Evolutionary conservation across 2,329 filamentous ascomycete genomes (phyloP).

Genomic region (Penicillium sp.): DNA sequence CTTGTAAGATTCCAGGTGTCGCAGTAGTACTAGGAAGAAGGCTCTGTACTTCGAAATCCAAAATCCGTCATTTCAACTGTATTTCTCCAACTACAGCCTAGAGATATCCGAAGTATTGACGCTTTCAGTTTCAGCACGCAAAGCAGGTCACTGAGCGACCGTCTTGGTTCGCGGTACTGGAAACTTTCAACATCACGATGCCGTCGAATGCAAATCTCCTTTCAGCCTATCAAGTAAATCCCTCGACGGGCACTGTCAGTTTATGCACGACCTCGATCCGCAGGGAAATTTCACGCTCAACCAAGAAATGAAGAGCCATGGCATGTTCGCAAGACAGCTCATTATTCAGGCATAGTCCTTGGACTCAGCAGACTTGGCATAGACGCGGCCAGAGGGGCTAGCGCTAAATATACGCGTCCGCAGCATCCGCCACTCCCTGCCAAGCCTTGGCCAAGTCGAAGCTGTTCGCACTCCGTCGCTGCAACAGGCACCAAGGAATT

Average conservation of each 20-base stretch:
- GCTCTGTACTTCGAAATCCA: too few relatives aligned
- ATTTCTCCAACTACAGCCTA: too few relatives aligned
- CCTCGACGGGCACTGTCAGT: neutral
- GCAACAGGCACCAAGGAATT: neutral
- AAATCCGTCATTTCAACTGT: too few relatives aligned
- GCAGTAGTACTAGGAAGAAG: too few relatives aligned
- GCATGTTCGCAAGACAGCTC: neutral
- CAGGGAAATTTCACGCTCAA: neutral
- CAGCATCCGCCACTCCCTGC: constrained; percentile 8
- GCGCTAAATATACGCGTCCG: constrained; percentile 3
- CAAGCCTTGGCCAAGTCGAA: constrained; percentile 12
- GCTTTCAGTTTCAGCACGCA: too few relatives aligned
- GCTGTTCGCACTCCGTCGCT: constrained; percentile 5
- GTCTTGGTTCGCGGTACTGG: neutral
- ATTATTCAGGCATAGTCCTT: neutral
- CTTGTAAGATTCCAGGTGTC: too few relatives aligned
- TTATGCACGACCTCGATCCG: neutral
- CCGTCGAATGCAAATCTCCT: neutral
- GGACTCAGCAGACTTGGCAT: constrained; percentile 5
- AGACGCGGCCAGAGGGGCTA: constrained; percentile 12
- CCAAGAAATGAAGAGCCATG: neutral
- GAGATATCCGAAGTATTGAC: too few relatives aligned
- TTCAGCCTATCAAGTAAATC: neutral
- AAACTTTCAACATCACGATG: neutral
- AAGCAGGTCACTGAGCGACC: neutral